Conservation (phyloP, 805 yeast species). For the Yarrowia alimentaria region DNA sequence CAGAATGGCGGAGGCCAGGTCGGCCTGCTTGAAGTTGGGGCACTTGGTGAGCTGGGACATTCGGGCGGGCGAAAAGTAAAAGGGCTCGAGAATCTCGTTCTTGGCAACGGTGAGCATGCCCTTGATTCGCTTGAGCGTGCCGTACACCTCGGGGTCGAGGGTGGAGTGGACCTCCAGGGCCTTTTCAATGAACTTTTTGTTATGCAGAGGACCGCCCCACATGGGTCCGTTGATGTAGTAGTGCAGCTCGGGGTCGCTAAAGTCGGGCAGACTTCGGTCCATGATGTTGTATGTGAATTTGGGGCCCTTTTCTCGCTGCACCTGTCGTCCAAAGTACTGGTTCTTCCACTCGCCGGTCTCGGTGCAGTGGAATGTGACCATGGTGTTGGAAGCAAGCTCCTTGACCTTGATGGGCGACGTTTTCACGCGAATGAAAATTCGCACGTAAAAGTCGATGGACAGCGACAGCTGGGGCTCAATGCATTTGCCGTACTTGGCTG, state of each 20-base stretch:
- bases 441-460: conserved; percentile 88
- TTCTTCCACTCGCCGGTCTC: conserved; percentile 75
- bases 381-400: conserved; percentile 69
- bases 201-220: conserved; percentile 86
- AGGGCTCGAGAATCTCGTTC: conserved; percentile 67
- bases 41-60: conserved; percentile 73
- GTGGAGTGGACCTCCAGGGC: conserved; percentile 55
- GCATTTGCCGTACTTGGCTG: conserved; percentile 83
- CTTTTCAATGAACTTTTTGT: conserved; percentile 60
- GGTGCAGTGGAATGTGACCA: conserved; percentile 76
- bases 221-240: conserved; percentile 91
- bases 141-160: conserved; percentile 58
- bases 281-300: conserved; percentile 58
- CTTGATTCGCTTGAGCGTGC: conserved; percentile 77
- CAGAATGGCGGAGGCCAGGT: conserved; percentile 74
- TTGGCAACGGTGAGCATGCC: conserved; percentile 89
- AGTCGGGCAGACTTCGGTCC: conserved; percentile 54
- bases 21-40: conserved; percentile 76
- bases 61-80: conserved; percentile 79
- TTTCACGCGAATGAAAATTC: conserved; percentile 76
- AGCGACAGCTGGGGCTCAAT: conserved; percentile 84
- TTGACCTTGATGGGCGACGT: conserved; percentile 82
- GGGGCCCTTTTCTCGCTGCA: conserved; percentile 31
- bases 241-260: conserved; percentile 53
- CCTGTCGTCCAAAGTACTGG: conserved; percentile 71